Evolutionary conservation across 2,329 filamentous ascomycete genomes (phyloP), one percentile per base, ranked within the genome.

Genomic region (Fusarium sp.): DNA sequence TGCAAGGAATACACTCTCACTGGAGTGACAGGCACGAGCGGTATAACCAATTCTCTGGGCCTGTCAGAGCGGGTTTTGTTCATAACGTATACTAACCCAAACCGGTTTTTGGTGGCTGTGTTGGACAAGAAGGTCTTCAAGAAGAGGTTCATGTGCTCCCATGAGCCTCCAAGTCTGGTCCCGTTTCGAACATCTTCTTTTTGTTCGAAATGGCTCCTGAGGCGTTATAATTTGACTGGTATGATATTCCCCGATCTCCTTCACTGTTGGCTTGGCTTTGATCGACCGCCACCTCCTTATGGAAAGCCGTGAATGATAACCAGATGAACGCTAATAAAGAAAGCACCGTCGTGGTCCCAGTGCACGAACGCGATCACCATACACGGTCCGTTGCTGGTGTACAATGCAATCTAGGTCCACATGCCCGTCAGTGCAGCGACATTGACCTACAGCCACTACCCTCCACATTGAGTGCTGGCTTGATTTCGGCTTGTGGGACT

Each of bases 341-440:
- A 49, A 58, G 36, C 35, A 54, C 31, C 52, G 47, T 49, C 57
- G 45, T 49, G 40, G 55, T 41, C 23, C 39, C 52, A 62, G 66
- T 64, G 55, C 58, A 70, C 63, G 61, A 67, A 60, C 68, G 50
- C 37, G 66, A 69, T 73, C 71, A 72, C 54, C 71, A 65, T 65
- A 65, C 64, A 72, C 54, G 69, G 69, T 62, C 64, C 58, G 53
- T 58, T 21, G 58, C 61, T 51, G 57, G 60, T 70, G 48, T 66
- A 52, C 56, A 73, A 71, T 70, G 57, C 67, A 67, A 69, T 72
- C 59, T 27, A 64, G 69, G 71, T 66, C 69, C 71, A 73, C 71
- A 67, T 66, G 59, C 48, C 71, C 59, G 49, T 67, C 67, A 63
- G 56, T 59, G 52, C n/a, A n/a, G n/a, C n/a, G n/a, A 67, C 51